Percentiles rank a stretch among this genome's conserved stretches.
Conservation (phyloP, 2,329 filamentous ascomycete genomes). For the Juglanconis juglandina region DNA sequence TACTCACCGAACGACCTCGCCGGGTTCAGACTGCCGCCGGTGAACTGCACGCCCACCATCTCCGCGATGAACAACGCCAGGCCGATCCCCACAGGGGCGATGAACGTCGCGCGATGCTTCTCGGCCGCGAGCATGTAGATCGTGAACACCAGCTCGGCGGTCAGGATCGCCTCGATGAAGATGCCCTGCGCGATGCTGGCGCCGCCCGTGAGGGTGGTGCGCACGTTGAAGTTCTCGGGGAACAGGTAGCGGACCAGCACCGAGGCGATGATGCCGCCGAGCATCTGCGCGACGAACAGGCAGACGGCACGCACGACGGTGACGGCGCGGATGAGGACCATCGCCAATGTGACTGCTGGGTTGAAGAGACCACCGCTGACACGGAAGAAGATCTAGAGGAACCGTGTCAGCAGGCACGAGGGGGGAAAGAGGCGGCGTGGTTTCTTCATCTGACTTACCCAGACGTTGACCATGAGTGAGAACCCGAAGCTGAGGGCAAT, state of each 20-base stretch:
- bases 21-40: constrained; percentile 32
- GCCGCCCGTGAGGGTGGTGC: constrained; percentile 37
- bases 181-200: constrained; percentile 43
- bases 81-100: constrained; percentile 47
- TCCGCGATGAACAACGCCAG: constrained; percentile 44
- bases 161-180: constrained; percentile 48
- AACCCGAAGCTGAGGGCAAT: constrained; percentile 41
- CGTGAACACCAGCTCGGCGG: constrained; percentile 44
- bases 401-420: neutral
- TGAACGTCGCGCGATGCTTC: constrained; percentile 45
- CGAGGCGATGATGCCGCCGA: constrained; percentile 42
- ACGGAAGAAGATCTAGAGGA: constrained; percentile 38
- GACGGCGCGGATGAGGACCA: constrained; percentile 48
- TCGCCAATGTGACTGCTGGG: constrained; percentile 46
- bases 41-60: constrained; percentile 45
- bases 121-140: constrained; percentile 52
- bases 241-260: constrained; percentile 41
- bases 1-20: constrained; percentile 25
- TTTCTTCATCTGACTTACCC: constrained; percentile 27
- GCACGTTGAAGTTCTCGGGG: constrained; percentile 39
- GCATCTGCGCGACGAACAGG: constrained; percentile 49
- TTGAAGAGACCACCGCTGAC: constrained; percentile 42
- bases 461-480: constrained; percentile 44
- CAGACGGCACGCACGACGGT: constrained; percentile 41
- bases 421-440: no score